Conservation (phyloP, 2,329 filamentous ascomycete species). For the Fusarium pseudocircinatum region DNA sequence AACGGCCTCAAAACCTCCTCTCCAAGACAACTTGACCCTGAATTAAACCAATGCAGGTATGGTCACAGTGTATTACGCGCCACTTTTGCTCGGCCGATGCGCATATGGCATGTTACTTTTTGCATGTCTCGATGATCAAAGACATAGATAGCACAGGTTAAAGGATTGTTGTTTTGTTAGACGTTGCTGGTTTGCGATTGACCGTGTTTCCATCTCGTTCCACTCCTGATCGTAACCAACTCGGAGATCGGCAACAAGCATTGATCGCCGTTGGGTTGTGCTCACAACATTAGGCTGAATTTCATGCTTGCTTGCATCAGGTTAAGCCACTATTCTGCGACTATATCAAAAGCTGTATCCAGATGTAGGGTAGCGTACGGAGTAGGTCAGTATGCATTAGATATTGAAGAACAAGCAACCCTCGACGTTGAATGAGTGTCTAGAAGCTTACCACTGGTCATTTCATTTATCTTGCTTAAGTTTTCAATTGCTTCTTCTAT, state of each 20-base stretch:
- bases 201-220: background rate
- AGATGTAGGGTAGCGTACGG: constrained; percentile 18
- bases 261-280: constrained; percentile 2
- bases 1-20: constrained; percentile 1
- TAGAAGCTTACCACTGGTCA: background rate
- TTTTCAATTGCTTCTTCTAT: background rate
- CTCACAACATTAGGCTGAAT: constrained; percentile 11
- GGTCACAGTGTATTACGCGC: background rate
- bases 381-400: background rate
- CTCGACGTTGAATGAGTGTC: background rate
- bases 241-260: constrained; percentile 28
- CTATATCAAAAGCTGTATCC: background rate
- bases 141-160: background rate
- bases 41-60: background rate
- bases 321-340: background rate
- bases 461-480: background rate
- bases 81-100: constrained; percentile 15
- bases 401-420: background rate
- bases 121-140: background rate
- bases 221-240: constrained; percentile 1
- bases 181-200: background rate
- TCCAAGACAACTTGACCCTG: background rate
- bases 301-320: background rate
- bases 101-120: background rate
- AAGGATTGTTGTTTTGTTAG: background rate